Base-by-base conservation (phyloP, 805 yeast genomes). In the Candida chauliodis region DNA sequence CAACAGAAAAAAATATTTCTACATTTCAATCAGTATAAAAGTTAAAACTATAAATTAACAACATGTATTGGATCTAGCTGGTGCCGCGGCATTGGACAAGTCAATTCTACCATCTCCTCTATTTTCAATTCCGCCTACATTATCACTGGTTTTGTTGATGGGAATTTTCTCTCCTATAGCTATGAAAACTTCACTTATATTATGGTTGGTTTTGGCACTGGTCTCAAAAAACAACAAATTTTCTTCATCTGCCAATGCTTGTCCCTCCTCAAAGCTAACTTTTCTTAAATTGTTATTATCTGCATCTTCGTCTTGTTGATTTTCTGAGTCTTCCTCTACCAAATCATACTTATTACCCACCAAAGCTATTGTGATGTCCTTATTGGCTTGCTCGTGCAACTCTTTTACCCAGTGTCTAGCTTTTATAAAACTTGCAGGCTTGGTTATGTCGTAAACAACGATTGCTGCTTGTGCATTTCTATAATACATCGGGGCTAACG, bases 361-460 rank as follows among this genome's bases (percentile, higher is more conserved):
- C 26, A 91, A 71, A 3, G 98, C 98, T 59, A 91, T 89, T 41
- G 88, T 79, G 36, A 91, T 91, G 46, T 84, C 90, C 47, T 86
- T 85, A n/a, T 85, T 74, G 14, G 97, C 97, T 63, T 90, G 98
- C 49, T 90, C 95, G 56, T 88, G 95, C 49, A 91, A 75, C 59
- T 91, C 98, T 55, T 85, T 85, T 39, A 91, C 96, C 99, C 99
- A 91, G 64, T 91, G 97, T 52, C 97, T 84, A 6, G 98, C 98
- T 62, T 91, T 89, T 52, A 89, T 82, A 52, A 91, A 91, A 17
- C 95, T 84, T 10, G 95, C 93, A 2, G 96, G 96, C 56, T 89
- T 89, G 27, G 98, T 90, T 49, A 91, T 78, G 55, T 91, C 99
- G 59, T 91, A 91, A 8, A 91, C 99, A 10, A 93, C 96, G 45